Evolutionary conservation across 805 yeast genomes (phyloP).

Genomic region (Martiniozyma abietophila): DNA sequence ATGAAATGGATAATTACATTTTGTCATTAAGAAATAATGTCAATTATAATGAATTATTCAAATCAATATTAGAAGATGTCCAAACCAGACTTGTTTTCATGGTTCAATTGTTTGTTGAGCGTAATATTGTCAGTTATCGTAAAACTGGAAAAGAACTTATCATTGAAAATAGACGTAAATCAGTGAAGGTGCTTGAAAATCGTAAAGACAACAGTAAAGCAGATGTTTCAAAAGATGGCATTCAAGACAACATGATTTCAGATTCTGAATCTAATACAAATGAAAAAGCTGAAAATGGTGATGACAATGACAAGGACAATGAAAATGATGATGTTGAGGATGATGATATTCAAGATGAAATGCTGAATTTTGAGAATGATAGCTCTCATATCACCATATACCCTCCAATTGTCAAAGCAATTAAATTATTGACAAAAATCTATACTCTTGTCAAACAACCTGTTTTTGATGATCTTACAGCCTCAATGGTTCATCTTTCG

Average conservation of each 20-base stretch:
- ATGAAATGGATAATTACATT: slow-evolving; percentile 13
- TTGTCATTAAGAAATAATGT: slow-evolving; percentile 21
- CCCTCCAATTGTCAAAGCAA: slow-evolving; percentile 62
- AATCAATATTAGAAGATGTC: slow-evolving; percentile 64
- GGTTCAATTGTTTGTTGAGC: slow-evolving; percentile 64
- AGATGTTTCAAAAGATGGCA: neutral
- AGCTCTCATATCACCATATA: slow-evolving; percentile 28
- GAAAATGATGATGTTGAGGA: neutral
- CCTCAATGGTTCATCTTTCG: slow-evolving; percentile 73
- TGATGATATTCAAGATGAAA: slow-evolving; percentile 7
- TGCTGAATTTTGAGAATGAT: slow-evolving; percentile 4
- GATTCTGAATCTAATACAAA: neutral
- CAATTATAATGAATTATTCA: slow-evolving; percentile 52
- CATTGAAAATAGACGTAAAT: slow-evolving; percentile 39
- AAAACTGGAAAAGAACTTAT: slow-evolving; percentile 63
- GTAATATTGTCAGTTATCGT: slow-evolving; percentile 53
- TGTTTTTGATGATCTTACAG: slow-evolving; percentile 85
- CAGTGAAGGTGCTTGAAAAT: too few relatives aligned
- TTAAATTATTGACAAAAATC: slow-evolving; percentile 63
- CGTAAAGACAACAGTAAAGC: neutral
- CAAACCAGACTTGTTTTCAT: slow-evolving; percentile 77
- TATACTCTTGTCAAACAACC: slow-evolving; percentile 69
- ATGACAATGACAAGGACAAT: slow-evolving; percentile 1
- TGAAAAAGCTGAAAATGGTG: neutral
- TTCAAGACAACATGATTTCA: slow-evolving; percentile 1